A percentile compares a stretch with the other conserved stretches of the same genome.
phyloP scores from a whole-genome alignment of 352 stramenopile genomes.

The Phytophthora idaei region DNA sequence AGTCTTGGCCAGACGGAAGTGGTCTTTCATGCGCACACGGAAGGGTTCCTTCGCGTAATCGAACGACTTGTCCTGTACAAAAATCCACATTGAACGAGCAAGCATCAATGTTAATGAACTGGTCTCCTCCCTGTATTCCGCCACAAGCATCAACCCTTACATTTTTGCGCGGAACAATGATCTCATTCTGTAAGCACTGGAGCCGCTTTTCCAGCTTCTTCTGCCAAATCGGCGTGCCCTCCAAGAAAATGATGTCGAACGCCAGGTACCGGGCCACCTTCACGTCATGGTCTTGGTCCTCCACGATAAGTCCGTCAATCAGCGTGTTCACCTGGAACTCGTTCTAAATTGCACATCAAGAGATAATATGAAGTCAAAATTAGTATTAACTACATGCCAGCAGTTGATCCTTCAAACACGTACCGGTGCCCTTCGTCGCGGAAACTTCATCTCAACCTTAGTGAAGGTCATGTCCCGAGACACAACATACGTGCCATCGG shows the following conservation, averaged over 20 bases:
- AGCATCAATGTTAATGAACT: slow-evolving; percentile 3
- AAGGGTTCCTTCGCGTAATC: slow-evolving; percentile 86
- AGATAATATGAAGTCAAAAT: background rate
- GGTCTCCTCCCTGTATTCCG: background rate
- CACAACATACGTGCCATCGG: slow-evolving; percentile 77
- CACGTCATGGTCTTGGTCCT: slow-evolving; percentile 79
- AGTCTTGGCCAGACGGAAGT: slow-evolving; percentile 87
- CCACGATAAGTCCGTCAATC: slow-evolving; percentile 86
- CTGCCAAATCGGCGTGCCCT: slow-evolving; percentile 82
- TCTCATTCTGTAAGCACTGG: slow-evolving; percentile 89
- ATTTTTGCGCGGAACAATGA: slow-evolving; percentile 87
- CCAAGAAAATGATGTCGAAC: slow-evolving; percentile 86
- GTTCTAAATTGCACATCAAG: slow-evolving; percentile 35
- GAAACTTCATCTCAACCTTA: slow-evolving; percentile 90
- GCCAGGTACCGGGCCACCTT: slow-evolving; percentile 81
- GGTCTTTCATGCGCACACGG: slow-evolving; percentile 90
- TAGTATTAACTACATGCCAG: background rate
- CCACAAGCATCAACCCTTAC: slow-evolving; percentile 38
- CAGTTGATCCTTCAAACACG: background rate
- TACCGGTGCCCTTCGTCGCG: slow-evolving; percentile 73
- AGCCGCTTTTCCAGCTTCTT: slow-evolving; percentile 89
- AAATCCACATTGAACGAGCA: background rate
- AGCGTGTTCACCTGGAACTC: slow-evolving; percentile 81
- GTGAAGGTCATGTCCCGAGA: slow-evolving; percentile 86
- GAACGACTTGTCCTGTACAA: slow-evolving; percentile 68